Conservation (phyloP, 2,329 filamentous ascomycete species). For the Geosmithia morbida region DNA sequence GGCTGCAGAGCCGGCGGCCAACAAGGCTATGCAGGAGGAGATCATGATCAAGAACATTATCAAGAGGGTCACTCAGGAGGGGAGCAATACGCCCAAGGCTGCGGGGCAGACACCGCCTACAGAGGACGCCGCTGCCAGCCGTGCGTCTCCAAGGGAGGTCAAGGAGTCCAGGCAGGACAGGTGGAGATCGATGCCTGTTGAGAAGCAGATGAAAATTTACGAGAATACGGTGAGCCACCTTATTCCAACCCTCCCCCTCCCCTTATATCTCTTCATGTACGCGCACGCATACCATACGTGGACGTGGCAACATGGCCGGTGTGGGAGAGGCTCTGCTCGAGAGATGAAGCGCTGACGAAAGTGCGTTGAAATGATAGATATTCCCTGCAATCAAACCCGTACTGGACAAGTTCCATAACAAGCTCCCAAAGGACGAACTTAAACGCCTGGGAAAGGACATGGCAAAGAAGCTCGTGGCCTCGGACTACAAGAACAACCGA, state of each 20-base stretch:
- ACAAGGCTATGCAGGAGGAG: conserved; percentile 47
- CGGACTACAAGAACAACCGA: conserved; percentile 82
- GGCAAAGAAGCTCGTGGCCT: conserved; percentile 78
- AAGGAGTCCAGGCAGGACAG: conserved; percentile 52
- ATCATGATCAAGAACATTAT: conserved; percentile 74
- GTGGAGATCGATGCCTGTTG: conserved; percentile 53
- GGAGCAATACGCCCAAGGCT: conserved; percentile 29
- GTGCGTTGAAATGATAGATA: conserved; percentile 34
- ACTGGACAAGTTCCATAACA: conserved; percentile 74
- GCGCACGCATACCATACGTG: too few relatives aligned
- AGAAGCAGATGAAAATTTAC: conserved; percentile 92
- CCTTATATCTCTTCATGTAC: too few relatives aligned
- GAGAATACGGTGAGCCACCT: conserved; percentile 65
- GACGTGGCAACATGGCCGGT: too few relatives aligned
- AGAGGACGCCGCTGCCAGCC: conserved; percentile 15
- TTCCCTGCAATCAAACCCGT: conserved; percentile 76
- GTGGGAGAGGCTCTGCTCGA: too few relatives aligned
- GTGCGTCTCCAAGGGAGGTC: conserved; percentile 10
- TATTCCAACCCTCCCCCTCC: neutral
- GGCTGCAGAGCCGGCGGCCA: conserved; percentile 34
- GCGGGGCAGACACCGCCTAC: conserved; percentile 52
- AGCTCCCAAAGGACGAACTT: conserved; percentile 66
- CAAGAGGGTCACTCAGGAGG: conserved; percentile 64
- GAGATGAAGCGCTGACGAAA: neutral
- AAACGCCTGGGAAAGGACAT: conserved; percentile 53